These are phyloP conservation scores for Pinus taeda DNA, from an alignment of 75 land plant genomes.

Conservation along the genomic window DNA sequence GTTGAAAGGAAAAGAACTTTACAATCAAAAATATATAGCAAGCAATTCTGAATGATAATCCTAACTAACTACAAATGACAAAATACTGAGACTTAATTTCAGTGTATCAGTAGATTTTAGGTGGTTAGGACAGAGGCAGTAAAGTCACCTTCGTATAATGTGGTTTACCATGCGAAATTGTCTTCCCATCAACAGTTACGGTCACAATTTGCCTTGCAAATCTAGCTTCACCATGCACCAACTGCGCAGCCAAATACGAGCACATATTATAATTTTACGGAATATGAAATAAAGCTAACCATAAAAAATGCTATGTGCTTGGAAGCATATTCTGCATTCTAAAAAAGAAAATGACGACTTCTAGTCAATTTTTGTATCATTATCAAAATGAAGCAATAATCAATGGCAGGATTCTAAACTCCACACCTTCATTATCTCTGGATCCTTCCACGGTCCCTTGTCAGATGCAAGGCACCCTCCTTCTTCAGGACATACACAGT, in stretches of 20 bases:
- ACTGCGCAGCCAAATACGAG: constrained; percentile 27
- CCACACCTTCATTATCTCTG: constrained; percentile 61
- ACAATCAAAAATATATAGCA: neutral
- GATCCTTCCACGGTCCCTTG: constrained; percentile 88
- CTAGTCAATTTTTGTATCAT: neutral
- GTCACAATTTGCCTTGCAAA: constrained; percentile 23
- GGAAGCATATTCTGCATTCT: neutral
- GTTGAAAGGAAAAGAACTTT: neutral
- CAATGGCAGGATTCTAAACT: neutral
- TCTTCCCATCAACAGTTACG: constrained; percentile 45
- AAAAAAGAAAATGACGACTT: neutral
- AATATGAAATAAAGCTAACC: constrained; percentile 5
- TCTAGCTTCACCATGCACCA: constrained; percentile 61
- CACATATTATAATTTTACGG: neutral
- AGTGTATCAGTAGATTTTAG: neutral
- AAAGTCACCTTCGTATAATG: constrained; percentile 35
- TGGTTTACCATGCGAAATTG: constrained; percentile 43
- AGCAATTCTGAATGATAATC: neutral
- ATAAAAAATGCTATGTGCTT: constrained; percentile 12
- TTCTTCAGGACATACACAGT: constrained; percentile 59
- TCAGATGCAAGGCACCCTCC: constrained; percentile 78
- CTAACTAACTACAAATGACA: neutral
- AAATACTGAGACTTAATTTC: neutral
- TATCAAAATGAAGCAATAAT: neutral
- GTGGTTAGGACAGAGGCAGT: neutral